Conservation (phyloP, 169 alveolate genomes). For the Plasmodium cynomolgi region DNA sequence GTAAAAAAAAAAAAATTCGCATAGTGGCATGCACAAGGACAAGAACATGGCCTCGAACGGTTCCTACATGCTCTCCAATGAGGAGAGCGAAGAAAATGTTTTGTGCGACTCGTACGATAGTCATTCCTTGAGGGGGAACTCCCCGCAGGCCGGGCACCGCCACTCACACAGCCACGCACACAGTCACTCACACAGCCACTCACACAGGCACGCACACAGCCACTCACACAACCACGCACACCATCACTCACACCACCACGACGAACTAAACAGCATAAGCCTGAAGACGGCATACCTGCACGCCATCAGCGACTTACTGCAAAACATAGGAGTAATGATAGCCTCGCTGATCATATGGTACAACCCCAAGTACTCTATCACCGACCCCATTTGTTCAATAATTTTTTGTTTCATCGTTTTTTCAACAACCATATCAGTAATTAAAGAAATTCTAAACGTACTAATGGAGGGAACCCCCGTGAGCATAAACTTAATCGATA, state of each 20-base stretch:
- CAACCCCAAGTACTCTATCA: constrained; percentile 88
- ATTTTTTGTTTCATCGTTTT: constrained; percentile 93
- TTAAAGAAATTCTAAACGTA: constrained; percentile 93
- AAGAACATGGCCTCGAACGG: neutral
- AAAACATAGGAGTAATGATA: constrained; percentile 94
- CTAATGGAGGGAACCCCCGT: constrained; percentile 96
- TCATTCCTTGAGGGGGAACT: constrained; percentile 39
- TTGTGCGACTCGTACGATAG: neutral
- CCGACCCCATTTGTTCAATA: constrained; percentile 97
- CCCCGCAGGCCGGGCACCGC: constrained; percentile 43
- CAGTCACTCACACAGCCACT: constrained; percentile 50
- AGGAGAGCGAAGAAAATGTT: constrained; percentile 5
- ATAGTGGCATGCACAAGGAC: neutral
- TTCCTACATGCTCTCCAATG: constrained; percentile 15
- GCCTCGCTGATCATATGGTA: constrained; percentile 92
- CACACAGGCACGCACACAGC: constrained; percentile 49
- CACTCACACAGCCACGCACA: constrained; percentile 81
- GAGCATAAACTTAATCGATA: constrained; percentile 87
- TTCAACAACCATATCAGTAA: constrained; percentile 93
- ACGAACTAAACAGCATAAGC: constrained; percentile 86
- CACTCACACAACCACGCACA: constrained; percentile 65
- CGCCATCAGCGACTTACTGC: constrained; percentile 94
- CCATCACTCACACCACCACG: constrained; percentile 31
- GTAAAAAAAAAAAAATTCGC: constrained; percentile 16
- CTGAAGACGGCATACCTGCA: constrained; percentile 95